Conservation (phyloP, 1,139 yeast genomes). For the Lodderomyces beijingensis region DNA sequence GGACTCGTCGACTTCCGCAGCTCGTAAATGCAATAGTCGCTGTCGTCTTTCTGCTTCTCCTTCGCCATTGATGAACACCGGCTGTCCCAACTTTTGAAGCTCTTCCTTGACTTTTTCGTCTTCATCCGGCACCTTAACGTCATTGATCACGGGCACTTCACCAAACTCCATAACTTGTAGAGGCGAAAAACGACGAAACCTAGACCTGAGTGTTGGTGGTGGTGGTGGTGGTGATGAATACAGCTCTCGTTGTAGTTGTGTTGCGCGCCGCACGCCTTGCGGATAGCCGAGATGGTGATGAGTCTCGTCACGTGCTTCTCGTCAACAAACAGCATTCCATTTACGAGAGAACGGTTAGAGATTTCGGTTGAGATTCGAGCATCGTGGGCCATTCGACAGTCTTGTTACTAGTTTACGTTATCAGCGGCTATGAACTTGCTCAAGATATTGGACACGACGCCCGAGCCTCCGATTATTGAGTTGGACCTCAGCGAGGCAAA, state of each 20-base stretch:
- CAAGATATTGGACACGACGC: constrained; percentile 74
- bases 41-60: constrained; percentile 57
- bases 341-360: too few relatives aligned
- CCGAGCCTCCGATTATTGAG: constrained; percentile 75
- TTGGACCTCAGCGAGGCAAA: constrained; percentile 34
- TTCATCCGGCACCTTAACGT: constrained; percentile 50
- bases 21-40: constrained; percentile 44
- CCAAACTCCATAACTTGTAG: constrained; percentile 20
- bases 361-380: too few relatives aligned
- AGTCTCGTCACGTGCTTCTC: too few relatives aligned
- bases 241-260: too few relatives aligned
- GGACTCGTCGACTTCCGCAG: constrained; percentile 9
- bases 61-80: constrained; percentile 59
- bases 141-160: constrained; percentile 24
- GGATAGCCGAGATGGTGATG: too few relatives aligned
- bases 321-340: too few relatives aligned
- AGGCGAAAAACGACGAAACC: too few relatives aligned
- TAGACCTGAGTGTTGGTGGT: too few relatives aligned
- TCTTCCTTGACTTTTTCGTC: constrained; percentile 55
- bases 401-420: too few relatives aligned
- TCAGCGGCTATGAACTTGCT: constrained; percentile 78
- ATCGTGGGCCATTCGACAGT: too few relatives aligned
- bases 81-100: constrained; percentile 52
- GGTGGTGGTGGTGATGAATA: too few relatives aligned
- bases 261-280: too few relatives aligned